A percentile compares a stretch with the other conserved stretches of the same genome.
phyloP scores from a whole-genome alignment of 164 flowering plant genomes.

The Sedum album region DNA sequence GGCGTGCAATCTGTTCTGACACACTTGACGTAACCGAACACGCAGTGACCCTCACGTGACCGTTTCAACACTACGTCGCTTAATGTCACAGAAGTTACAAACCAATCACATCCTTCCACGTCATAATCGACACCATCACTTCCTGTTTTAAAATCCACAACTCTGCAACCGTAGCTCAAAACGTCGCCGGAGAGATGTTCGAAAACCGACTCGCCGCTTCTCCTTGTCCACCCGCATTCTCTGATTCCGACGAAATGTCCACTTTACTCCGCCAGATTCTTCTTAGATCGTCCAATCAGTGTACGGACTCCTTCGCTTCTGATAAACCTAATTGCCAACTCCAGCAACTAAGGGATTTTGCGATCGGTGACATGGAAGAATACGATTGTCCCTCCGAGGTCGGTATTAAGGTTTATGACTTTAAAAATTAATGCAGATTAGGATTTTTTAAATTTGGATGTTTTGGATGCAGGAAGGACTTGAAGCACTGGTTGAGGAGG shows the following conservation, averaged over 20 bases:
- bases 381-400: neutral
- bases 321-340: neutral
- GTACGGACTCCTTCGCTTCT: neutral
- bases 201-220: neutral
- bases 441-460: neutral
- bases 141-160: neutral
- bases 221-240: neutral
- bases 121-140: neutral
- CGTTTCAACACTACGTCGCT: neutral
- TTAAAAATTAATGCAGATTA: neutral
- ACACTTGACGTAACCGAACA: neutral
- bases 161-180: neutral
- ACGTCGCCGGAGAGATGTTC: slow-evolving; percentile 1
- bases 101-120: neutral
- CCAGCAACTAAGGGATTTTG: neutral
- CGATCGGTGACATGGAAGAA: neutral
- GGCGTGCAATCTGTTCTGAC: slow-evolving; percentile 6
- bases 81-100: too few species aligned
- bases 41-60: neutral
- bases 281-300: neutral
- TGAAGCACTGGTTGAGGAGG: slow-evolving; percentile 29
- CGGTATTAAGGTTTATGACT: neutral
- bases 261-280: neutral
- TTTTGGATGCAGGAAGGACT: slow-evolving; percentile 27
- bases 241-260: slow-evolving; percentile 1